These are phyloP conservation scores for Fusarium anguioides DNA, from an alignment of 2,329 filamentous ascomycete species.

Conservation along the genomic window DNA sequence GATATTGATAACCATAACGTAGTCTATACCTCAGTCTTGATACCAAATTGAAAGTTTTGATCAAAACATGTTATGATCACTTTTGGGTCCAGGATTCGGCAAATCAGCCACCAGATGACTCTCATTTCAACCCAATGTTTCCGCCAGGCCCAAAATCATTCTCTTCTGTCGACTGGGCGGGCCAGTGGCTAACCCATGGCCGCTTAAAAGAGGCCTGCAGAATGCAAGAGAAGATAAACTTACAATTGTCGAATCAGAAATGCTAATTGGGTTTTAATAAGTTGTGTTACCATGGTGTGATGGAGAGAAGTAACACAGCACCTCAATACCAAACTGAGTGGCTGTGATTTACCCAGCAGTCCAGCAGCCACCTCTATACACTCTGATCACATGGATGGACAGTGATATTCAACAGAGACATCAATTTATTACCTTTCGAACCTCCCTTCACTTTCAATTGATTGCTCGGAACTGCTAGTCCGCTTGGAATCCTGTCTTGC, in stretches of 20 bases:
- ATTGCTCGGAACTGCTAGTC: not conserved
- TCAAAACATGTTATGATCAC: not conserved
- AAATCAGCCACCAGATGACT: not conserved
- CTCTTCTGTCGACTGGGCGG: not conserved
- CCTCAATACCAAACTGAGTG: not conserved
- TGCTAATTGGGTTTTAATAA: not conserved
- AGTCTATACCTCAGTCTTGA: not conserved
- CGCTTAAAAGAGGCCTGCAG: not conserved
- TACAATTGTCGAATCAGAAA: constrained; percentile 10
- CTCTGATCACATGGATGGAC: not conserved
- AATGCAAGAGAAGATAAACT: constrained; percentile 1
- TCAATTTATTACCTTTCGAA: not conserved
- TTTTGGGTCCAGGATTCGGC: not conserved
- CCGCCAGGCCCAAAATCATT: not conserved
- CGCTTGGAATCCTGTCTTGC: not conserved
- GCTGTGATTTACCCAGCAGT: not conserved
- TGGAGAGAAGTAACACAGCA: not conserved
- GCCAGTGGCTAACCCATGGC: not conserved
- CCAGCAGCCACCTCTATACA: not conserved
- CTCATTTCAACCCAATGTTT: not conserved
- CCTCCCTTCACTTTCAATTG: not conserved
- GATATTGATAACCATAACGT: not conserved
- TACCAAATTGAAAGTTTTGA: not conserved
- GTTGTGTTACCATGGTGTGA: constrained; percentile 5
- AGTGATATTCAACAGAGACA: not conserved